Percentiles rank a stretch among this genome's conserved stretches.
These are phyloP conservation scores for Rutstroemia sydowiana DNA, from an alignment of 2,329 filamentous ascomycete genomes.

Conservation along the genomic window DNA sequence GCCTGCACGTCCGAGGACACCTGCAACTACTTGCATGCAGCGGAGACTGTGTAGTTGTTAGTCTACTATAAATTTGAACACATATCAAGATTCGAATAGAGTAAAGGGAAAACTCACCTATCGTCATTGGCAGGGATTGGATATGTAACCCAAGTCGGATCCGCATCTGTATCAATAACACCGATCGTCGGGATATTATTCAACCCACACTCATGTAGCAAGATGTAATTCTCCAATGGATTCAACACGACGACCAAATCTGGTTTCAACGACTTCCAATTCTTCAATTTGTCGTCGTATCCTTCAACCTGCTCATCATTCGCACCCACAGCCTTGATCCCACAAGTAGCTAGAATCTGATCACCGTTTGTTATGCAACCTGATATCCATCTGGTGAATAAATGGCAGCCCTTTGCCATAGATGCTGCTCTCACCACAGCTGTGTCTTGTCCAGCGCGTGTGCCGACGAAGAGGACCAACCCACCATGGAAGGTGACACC, in stretches of 20 bases:
- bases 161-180: conserved; percentile 85
- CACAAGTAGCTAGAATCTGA: conserved; percentile 68
- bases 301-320: conserved; percentile 54
- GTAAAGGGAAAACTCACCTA: conserved; percentile 46
- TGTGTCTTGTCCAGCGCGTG: conserved; percentile 70
- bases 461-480: conserved; percentile 85
- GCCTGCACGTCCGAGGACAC: conserved; percentile 78
- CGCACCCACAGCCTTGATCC: conserved; percentile 69
- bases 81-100: background rate
- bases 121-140: conserved; percentile 96
- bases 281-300: conserved; percentile 57
- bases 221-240: conserved; percentile 81
- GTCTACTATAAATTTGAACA: conserved; percentile 6
- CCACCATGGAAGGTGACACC: conserved; percentile 78
- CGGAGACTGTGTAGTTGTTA: conserved; percentile 55
- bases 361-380: conserved; percentile 90
- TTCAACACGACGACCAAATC: conserved; percentile 92
- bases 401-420: conserved; percentile 70
- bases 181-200: conserved; percentile 91
- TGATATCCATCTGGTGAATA: conserved; percentile 90
- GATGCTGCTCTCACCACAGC: conserved; percentile 75
- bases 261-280: conserved; percentile 64
- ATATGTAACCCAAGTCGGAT: conserved; percentile 92
- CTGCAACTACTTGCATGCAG: conserved; percentile 72
- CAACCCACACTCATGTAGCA: conserved; percentile 85